Conservation (phyloP, 768 basidiomycete species). For the Trametes cubensis region DNA sequence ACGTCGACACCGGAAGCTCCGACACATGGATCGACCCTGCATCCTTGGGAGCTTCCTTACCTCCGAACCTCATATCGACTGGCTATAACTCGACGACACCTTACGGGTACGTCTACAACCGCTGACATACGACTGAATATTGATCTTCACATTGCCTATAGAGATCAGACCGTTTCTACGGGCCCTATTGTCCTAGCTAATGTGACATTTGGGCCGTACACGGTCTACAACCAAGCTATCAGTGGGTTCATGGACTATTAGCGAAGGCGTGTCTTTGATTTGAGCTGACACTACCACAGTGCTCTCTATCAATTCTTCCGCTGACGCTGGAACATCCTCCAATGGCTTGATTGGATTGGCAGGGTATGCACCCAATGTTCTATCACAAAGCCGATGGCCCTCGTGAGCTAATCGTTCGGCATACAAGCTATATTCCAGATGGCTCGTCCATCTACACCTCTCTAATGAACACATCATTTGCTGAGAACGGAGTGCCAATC, state of each 20-base stretch:
- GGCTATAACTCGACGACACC: background rate
- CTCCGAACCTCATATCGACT: background rate
- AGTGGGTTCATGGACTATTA: background rate
- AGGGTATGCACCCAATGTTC: background rate
- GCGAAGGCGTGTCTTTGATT: no score
- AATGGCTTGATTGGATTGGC: background rate
- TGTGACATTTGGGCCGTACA: background rate
- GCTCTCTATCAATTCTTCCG: background rate
- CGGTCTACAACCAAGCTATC: constrained; percentile 1
- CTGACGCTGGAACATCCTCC: background rate
- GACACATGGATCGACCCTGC: constrained; percentile 3
- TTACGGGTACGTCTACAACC: background rate
- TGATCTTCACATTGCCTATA: background rate
- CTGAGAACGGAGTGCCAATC: background rate
- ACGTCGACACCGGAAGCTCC: constrained; percentile 1
- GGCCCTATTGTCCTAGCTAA: constrained; percentile 3
- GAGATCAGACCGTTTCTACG: background rate
- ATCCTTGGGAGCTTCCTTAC: background rate
- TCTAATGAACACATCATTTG: background rate
- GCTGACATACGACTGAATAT: no score
- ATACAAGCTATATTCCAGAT: background rate
- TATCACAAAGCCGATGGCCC: no score
- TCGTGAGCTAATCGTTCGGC: no score
- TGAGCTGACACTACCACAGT: background rate
- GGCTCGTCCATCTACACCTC: background rate